Base-by-base conservation (phyloP, 805 yeast genomes). In the Babjeviella inositovora region DNA sequence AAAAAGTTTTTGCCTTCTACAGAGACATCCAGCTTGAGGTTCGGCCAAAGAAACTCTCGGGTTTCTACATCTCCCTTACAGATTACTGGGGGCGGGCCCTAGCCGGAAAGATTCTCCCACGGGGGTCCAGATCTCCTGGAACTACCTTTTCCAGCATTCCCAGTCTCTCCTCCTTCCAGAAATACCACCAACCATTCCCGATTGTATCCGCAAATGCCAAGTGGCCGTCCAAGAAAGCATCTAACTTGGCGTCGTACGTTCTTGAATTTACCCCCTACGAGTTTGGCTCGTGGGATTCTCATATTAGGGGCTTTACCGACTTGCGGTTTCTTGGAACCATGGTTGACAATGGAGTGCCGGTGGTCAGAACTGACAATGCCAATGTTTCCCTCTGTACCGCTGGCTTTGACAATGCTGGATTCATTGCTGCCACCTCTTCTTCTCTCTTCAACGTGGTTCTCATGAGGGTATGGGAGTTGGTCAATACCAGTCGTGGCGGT, bases 81-180 rank as follows among this genome's bases (percentile, higher is more conserved):
- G 81, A 72, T 35, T 71, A 70, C 34, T 68, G 77, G 75, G 80
- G 77, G 0, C 49, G 69, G 29, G 79, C 77, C 1, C 45, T 72
- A 17, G 49, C 67, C 3, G 48, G 63, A 27, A 50, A 46, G 17
- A 45, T 67, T 2, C 59, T 65, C 23, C 55, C 61, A 1, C 35
- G 37, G 13, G 24, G 38, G 7, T 39, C 48, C 5, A 29, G 53
- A 15, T 31, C 48, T 2, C 51, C 57, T 3, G 51, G 56, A 8
- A 31, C 39, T 3, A 51, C 66, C 1, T 31, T 63, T 13, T 44
- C 62, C 0, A 50, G 60, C 0, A 37, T 60, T 3, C 38, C 53
- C 8, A 31, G 41, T 1, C 31, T 57, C 4, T 22, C 35, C 9
- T 49, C 59, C 15, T 68, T 58, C 30, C 32, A 34, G 28, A 40